Percentiles rank a stretch among this genome's conserved stretches.
Conservation (phyloP, 768 basidiomycete species). For the Goffeauzyma gilvescens region DNA sequence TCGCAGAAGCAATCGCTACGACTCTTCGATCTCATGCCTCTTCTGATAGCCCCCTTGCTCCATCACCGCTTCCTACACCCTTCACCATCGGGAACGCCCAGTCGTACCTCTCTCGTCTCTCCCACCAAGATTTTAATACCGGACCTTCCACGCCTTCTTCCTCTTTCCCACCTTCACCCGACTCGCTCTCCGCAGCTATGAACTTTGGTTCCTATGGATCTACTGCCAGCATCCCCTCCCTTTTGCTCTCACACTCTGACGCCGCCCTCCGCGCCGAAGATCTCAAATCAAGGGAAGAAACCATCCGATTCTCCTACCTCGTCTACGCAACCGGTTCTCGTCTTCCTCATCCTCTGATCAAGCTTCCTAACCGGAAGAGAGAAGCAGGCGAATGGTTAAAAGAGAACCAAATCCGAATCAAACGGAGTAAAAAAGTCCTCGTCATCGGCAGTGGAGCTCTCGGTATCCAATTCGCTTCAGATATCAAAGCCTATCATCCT, state of each 20-base stretch:
- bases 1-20: too few species aligned
- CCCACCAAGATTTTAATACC: too few species aligned
- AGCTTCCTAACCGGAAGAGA: constrained; percentile 26
- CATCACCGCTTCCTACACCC: constrained; percentile 7
- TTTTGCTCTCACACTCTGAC: too few species aligned
- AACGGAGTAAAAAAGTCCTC: constrained; percentile 25
- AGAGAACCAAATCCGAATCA: constrained; percentile 19
- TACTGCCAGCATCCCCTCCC: too few species aligned
- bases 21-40: too few species aligned
- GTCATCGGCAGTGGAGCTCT: constrained; percentile 35
- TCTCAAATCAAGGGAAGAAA: constrained; percentile 12
- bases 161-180: too few species aligned
- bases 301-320: constrained; percentile 25
- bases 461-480: constrained; percentile 33
- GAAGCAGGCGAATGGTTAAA: constrained; percentile 28
- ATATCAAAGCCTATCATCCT: constrained; percentile 32
- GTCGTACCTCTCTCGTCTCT: too few species aligned
- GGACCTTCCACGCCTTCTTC: too few species aligned
- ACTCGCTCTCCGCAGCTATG: too few species aligned
- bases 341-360: constrained; percentile 28
- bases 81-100: constrained; percentile 15
- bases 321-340: constrained; percentile 29
- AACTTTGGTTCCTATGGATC: too few species aligned
- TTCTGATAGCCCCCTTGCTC: too few species aligned
- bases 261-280: background rate